These are phyloP conservation scores for Fusarium verticillioides DNA, from an alignment of 2,329 filamentous ascomycete species.

Conservation along the genomic window DNA sequence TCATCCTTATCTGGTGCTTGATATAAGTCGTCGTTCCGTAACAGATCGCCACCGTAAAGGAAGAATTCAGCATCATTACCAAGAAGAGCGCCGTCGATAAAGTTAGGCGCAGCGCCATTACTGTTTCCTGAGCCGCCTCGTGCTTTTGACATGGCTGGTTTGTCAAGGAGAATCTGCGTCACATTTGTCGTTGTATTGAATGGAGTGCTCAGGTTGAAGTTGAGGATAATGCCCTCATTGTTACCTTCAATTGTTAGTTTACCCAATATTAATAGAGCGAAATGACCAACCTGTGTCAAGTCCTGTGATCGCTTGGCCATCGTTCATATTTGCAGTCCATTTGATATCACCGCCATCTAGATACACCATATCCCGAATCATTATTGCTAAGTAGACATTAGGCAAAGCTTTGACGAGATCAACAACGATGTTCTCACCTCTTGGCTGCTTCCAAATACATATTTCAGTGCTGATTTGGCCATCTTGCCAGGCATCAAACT, in stretches of 20 bases:
- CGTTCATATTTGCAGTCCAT: slow-evolving; percentile 62
- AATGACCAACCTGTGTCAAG: slow-evolving; percentile 55
- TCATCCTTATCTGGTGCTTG: slow-evolving; percentile 54
- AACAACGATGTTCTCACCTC: slow-evolving; percentile 48
- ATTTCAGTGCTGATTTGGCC: slow-evolving; percentile 68
- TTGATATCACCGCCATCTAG: slow-evolving; percentile 70
- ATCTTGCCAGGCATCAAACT: slow-evolving; percentile 59
- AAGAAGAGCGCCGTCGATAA: slow-evolving; percentile 71
- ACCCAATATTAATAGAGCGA: background rate
- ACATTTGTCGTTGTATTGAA: slow-evolving; percentile 65
- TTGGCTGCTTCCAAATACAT: slow-evolving; percentile 65
- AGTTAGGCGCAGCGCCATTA: slow-evolving; percentile 66
- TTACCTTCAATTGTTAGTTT: slow-evolving; percentile 58
- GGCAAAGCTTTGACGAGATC: background rate
- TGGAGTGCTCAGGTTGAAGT: slow-evolving; percentile 66
- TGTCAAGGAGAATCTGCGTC: slow-evolving; percentile 59
- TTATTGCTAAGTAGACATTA: slow-evolving; percentile 57
- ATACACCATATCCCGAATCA: slow-evolving; percentile 71
- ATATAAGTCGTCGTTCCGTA: slow-evolving; percentile 50
- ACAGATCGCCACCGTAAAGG: slow-evolving; percentile 69
- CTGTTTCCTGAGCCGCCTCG: slow-evolving; percentile 58
- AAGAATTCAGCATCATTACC: slow-evolving; percentile 72
- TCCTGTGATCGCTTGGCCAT: slow-evolving; percentile 52
- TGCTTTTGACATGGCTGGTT: slow-evolving; percentile 58
- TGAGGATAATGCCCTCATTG: slow-evolving; percentile 62